Base-by-base conservation (phyloP, 148 eudicot genomes). In the Spergularia bocconei region DNA sequence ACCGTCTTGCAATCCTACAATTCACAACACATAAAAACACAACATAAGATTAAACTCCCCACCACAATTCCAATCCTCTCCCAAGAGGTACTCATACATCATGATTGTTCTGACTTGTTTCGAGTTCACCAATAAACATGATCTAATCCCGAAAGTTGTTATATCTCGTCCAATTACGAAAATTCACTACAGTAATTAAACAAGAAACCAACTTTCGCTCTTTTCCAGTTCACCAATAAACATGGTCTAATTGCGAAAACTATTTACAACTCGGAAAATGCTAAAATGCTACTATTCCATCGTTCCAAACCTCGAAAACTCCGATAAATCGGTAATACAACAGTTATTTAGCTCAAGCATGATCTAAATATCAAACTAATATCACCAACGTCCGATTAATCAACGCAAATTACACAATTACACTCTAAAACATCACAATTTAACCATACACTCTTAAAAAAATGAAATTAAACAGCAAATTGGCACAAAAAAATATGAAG, bases 1-100 rank as follows among this genome's bases (percentile, higher is more conserved):
- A 90, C 86, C 66, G 70, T 72, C 75, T 75, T 90, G 77, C 98
- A 94, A 80, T 94, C 97, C 98, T 94, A 79, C 77, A 81, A 38
- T 25, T 63, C 76, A 70, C 72, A 61, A 67, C 69, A 61, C 29
- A 61, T 17, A 73, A 4, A 2, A 44, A 48, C 33, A 54, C 50
- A 38, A 2, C 10, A 16, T 63, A 69, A 60, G 54, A 72, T 48
- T n/a, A 66, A 20, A 17, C 38, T 16, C 41, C 53, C 36, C 36
- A 29, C 36, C n/a, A 14, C 15, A 60, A 11, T 68, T 52, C 69
- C 64, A 74, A 48, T 38, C 13, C 16, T 23, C 55, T 54, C 25
- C 21, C 52, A 53, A 15, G 12, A 47, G 8, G 4, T 36, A 16
- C 48, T 51, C 63, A 52, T 41, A 36, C 71, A 75, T 68, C 33